Percentiles rank a stretch among this genome's conserved stretches.
Evolutionary conservation across 1,284 basidiomycete species (phyloP).

Genomic region (Leccinum cinnamomeum): DNA sequence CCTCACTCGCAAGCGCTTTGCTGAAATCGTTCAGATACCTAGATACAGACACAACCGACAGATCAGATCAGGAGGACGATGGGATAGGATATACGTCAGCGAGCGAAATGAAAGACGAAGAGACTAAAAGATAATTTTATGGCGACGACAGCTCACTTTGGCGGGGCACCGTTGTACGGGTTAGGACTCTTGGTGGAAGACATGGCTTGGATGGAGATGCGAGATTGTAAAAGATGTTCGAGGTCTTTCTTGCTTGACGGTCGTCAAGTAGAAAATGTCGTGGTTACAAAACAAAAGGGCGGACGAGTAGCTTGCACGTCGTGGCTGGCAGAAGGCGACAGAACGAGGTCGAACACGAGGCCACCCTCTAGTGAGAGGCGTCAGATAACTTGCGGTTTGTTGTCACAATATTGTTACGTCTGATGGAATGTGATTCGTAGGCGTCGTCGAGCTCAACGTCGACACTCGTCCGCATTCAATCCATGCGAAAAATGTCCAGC

Average conservation of each 20-base stretch:
- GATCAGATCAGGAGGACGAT: neutral
- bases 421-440: neutral
- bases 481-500: neutral
- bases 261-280: neutral
- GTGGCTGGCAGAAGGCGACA: neutral
- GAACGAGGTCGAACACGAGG: conserved; percentile 29
- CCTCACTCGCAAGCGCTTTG: conserved; percentile 61
- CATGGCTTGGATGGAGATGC: conserved; percentile 22
- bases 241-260: conserved; percentile 1
- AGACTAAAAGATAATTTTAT: neutral
- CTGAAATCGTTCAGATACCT: conserved; percentile 73
- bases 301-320: conserved; percentile 7
- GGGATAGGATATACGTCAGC: conserved; percentile 12
- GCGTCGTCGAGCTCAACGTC: neutral
- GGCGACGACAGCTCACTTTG: conserved; percentile 28
- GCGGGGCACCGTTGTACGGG: conserved; percentile 33
- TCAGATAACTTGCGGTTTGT: neutral
- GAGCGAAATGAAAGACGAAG: neutral
- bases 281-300: conserved; percentile 1
- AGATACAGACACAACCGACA: neutral
- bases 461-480: conserved; percentile 1
- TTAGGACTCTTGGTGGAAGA: conserved; percentile 36
- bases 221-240: neutral
- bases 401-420: conserved; percentile 3
- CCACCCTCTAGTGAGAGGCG: neutral